Evolutionary conservation across 208 protist genomes (phyloP), one percentile per base, ranked within the genome.

Genomic region (Trypanosoma caninum): DNA sequence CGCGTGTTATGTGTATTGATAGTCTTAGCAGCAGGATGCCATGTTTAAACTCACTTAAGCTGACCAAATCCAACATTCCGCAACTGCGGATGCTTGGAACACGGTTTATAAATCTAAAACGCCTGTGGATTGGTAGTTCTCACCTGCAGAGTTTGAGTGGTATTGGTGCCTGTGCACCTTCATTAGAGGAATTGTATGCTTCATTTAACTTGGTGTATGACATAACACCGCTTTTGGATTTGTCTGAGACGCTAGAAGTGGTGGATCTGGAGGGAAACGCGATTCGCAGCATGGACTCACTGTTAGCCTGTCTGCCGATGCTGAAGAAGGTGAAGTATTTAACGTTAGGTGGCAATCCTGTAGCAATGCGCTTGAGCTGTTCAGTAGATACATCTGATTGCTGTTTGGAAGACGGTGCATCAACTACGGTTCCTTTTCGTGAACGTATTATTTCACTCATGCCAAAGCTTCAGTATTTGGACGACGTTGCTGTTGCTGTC

Each of bases 221-320:
- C 60, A 59, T 91, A 2, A 68, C 71, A 0, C 80, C 79, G 11
- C 55, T 94, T 14, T 63, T 84, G 35, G 82, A 81, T 33, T 41
- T 93, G 20, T 76, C 72, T 27, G 74, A 75, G 38, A 86, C 80
- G 33, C 71, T 97, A 20, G 63, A 91, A 48, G 86, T 94, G 37
- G 74, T 94, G 3, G 91, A 97, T 38, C 59, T 94, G 30, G 87
- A 97, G 61, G 90, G 81, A 50, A 96, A 96, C 66, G 50, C 79
- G 20, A 62, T 96, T 31, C 59, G 51, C 2, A 78, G 86, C 50
- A 56, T 41, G 20, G 41, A 20, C 9, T 45, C 55, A 28, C 59
- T 87, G 25, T 38, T 60, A 27, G 45, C 66, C 10, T 77, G 77
- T 13, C 50, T 92, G 23, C 40, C 65, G 11, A 45, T 80, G 1